phyloP scores from a whole-genome alignment of 106 monocot genomes.

The Ottelia alismoides region DNA sequence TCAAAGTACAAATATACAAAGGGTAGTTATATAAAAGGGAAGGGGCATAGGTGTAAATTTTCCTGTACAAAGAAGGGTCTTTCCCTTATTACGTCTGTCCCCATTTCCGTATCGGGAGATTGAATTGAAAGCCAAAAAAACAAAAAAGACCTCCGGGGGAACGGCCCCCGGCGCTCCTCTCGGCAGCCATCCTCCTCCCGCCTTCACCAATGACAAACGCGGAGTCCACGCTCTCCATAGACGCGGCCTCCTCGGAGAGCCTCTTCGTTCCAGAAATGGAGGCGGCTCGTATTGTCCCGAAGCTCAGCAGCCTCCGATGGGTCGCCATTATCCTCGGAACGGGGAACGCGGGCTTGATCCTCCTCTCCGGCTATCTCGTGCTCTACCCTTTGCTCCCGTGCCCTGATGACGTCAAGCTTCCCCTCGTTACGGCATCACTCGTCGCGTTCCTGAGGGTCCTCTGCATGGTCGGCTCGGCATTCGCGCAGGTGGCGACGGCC shows the following conservation, averaged over 20 bases:
- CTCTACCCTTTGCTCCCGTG: slow-evolving; percentile 17
- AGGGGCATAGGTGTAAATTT: too few relatives aligned
- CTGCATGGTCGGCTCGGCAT: slow-evolving; percentile 29
- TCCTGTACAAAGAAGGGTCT: too few relatives aligned
- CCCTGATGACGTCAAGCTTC: slow-evolving; percentile 5
- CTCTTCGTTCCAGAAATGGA: neutral
- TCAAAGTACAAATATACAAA: too few relatives aligned
- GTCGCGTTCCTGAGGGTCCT: slow-evolving; percentile 31
- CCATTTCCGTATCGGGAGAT: too few relatives aligned
- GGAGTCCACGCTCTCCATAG: neutral
- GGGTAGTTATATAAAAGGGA: too few relatives aligned
- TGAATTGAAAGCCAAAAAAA: too few relatives aligned
- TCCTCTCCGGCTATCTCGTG: slow-evolving; percentile 15
- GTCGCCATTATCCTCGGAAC: slow-evolving; percentile 25
- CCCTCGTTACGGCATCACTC: slow-evolving; percentile 17
- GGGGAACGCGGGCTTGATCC: slow-evolving; percentile 23
- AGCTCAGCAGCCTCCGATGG: slow-evolving; percentile 19
- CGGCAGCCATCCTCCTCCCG: neutral
- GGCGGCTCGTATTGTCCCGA: neutral
- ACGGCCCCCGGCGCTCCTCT: too few relatives aligned
- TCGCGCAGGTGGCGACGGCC: slow-evolving; percentile 54
- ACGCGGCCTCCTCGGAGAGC: neutral
- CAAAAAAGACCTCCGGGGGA: too few relatives aligned
- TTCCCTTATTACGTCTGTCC: too few relatives aligned
- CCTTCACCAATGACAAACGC: neutral